These are phyloP conservation scores for Aspergillus conjunctus DNA, from an alignment of 495 filamentous ascomycete species.

Conservation along the genomic window DNA sequence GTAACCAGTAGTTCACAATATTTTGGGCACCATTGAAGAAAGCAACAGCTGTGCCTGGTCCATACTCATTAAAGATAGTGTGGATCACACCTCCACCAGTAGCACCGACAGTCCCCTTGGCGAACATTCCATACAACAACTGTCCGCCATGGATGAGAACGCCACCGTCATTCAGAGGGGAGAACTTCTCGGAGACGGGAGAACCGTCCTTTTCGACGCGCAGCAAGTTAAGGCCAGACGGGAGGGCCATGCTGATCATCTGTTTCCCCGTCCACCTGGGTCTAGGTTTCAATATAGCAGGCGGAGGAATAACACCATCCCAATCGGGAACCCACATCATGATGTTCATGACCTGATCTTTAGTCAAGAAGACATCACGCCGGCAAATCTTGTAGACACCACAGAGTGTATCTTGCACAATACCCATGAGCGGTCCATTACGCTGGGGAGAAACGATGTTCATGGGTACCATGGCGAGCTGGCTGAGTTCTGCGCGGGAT, in stretches of 20 bases:
- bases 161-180: conserved; percentile 76
- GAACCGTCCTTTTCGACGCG: conserved; percentile 60
- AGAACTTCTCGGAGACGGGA: conserved; percentile 54
- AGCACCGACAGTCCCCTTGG: conserved; percentile 93
- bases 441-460: conserved; percentile 98
- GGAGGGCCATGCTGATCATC: conserved; percentile 90
- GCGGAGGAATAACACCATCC: conserved; percentile 91
- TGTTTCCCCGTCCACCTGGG: conserved; percentile 99
- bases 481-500: conserved; percentile 85
- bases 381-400: conserved; percentile 96
- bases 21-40: conserved; percentile 96
- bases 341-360: conserved; percentile 90
- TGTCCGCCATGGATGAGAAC: conserved; percentile 84
- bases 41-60: conserved; percentile 75
- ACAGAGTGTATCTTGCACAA: conserved; percentile 95
- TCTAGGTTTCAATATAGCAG: conserved; percentile 86
- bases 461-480: conserved; percentile 93
- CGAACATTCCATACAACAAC: conserved; percentile 84
- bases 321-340: conserved; percentile 97
- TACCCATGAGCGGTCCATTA: conserved; percentile 98
- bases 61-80: conserved; percentile 94
- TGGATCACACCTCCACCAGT: conserved; percentile 86
- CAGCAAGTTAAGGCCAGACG: conserved; percentile 78
- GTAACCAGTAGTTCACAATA: conserved; percentile 93
- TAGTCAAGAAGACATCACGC: conserved; percentile 85